Conservation (phyloP, 805 yeast species). For the Lipomyces spencermartinsiae region DNA sequence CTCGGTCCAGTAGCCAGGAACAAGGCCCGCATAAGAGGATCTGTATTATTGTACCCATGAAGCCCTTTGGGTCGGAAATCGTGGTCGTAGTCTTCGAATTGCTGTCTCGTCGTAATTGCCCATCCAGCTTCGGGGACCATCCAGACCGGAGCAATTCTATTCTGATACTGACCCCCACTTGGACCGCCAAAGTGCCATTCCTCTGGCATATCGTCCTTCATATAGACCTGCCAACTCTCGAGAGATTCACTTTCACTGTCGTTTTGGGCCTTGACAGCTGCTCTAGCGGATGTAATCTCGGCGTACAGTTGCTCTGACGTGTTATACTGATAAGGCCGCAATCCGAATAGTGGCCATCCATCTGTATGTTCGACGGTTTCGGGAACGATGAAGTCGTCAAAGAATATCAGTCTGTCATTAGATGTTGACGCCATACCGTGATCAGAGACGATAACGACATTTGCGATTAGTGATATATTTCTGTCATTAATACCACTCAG, state of each 20-base stretch:
- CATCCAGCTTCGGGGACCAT: slow-evolving; percentile 83
- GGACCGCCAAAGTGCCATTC: slow-evolving; percentile 64
- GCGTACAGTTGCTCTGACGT: slow-evolving; percentile 55
- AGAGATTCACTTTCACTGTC: slow-evolving; percentile 40
- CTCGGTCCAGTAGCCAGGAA: slow-evolving; percentile 85
- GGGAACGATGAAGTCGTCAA: slow-evolving; percentile 73
- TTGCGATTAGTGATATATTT: slow-evolving; percentile 68
- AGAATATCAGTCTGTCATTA: slow-evolving; percentile 65
- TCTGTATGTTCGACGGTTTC: slow-evolving; percentile 64
- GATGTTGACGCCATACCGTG: slow-evolving; percentile 95
- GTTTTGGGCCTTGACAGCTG: slow-evolving; percentile 42
- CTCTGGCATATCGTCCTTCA: slow-evolving; percentile 59
- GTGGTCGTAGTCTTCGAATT: slow-evolving; percentile 56
- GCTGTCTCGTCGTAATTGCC: slow-evolving; percentile 66
- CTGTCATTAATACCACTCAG: slow-evolving; percentile 57
- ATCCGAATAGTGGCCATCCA: slow-evolving; percentile 87
- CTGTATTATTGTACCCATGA: slow-evolving; percentile 83
- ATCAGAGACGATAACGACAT: slow-evolving; percentile 81
- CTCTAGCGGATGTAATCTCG: slow-evolving; percentile 50
- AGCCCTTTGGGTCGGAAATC: slow-evolving; percentile 73
- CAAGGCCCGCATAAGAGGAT: slow-evolving; percentile 79
- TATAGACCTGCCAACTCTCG: slow-evolving; percentile 54
- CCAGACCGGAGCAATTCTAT: slow-evolving; percentile 85
- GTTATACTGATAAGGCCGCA: slow-evolving; percentile 59
- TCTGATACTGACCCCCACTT: slow-evolving; percentile 51